Conservation (phyloP, 2,329 filamentous ascomycete species). For the Ramularia collo-cygni region DNA sequence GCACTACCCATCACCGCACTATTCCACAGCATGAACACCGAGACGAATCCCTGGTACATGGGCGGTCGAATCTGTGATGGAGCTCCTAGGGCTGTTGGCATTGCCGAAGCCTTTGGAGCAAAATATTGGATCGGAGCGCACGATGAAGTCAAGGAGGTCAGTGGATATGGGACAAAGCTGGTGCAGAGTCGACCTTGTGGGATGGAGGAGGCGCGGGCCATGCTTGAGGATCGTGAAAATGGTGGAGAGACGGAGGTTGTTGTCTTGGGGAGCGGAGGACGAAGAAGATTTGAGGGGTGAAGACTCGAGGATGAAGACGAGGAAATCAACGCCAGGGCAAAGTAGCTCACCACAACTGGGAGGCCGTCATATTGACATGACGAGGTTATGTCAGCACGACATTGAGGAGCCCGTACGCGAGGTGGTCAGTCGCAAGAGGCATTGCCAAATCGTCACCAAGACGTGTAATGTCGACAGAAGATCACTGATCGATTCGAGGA, state of each 20-base stretch:
- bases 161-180: conserved; percentile 46
- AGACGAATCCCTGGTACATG: conserved; percentile 55
- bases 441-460: too few species aligned
- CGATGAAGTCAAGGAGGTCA: conserved; percentile 53
- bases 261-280: conserved; percentile 7
- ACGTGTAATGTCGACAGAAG: too few species aligned
- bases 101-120: conserved; percentile 48
- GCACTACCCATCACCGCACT: conserved; percentile 58
- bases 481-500: too few species aligned
- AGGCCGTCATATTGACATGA: too few species aligned
- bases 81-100: conserved; percentile 50
- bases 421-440: too few species aligned
- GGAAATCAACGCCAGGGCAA: too few species aligned
- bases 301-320: too few species aligned
- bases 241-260: conserved; percentile 8
- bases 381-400: too few species aligned
- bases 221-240: conserved; percentile 25
- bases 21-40: conserved; percentile 57
- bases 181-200: conserved; percentile 43
- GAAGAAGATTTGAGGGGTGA: conserved; percentile 1
- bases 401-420: too few species aligned
- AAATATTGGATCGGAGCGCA: conserved; percentile 56
- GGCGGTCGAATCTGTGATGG: conserved; percentile 54
- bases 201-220: conserved; percentile 40
- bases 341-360: too few species aligned